A percentile compares a stretch with the other conserved stretches of the same genome.
These are phyloP conservation scores for Stephania japonica DNA, from an alignment of 164 flowering plant species.

Conservation along the genomic window DNA sequence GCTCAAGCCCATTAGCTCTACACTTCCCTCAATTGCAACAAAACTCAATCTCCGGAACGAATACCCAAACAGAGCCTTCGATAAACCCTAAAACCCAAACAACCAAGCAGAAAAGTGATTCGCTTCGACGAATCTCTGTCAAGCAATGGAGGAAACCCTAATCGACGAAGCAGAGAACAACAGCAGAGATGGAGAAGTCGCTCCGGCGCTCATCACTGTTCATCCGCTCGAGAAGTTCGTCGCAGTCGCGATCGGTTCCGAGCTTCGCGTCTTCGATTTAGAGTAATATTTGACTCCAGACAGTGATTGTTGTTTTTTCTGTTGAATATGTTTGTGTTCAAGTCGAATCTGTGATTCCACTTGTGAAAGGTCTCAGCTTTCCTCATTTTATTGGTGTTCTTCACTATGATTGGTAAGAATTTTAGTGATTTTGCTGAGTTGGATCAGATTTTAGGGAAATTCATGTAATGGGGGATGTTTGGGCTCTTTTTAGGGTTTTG, in stretches of 20 bases:
- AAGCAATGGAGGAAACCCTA: conserved; percentile 34
- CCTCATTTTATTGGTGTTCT: too few relatives aligned
- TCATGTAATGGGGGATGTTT: too few relatives aligned
- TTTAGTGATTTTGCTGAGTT: too few relatives aligned
- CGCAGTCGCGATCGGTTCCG: conserved; percentile 70
- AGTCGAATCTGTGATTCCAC: too few relatives aligned
- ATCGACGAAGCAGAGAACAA: conserved; percentile 36
- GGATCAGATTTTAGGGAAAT: too few relatives aligned
- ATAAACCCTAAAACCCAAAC: not conserved
- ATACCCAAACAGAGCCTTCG: too few relatives aligned
- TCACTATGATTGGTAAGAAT: too few relatives aligned
- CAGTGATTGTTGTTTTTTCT: too few relatives aligned
- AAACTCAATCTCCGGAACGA: not conserved
- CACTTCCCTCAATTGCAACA: not conserved
- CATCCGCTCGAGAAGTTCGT: conserved; percentile 65
- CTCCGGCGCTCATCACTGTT: conserved; percentile 83
- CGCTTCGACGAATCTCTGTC: not conserved
- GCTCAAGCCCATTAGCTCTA: not conserved
- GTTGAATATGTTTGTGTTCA: too few relatives aligned
- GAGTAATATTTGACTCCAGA: conserved; percentile 28
- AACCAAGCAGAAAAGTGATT: not conserved
- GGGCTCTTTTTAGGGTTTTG: too few relatives aligned
- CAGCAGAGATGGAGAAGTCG: conserved; percentile 48
- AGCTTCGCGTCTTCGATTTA: conserved; percentile 81
- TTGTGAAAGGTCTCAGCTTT: too few relatives aligned